Conservation (phyloP, 202 grass and related monocot species). For the Saccharum hybrid region DNA sequence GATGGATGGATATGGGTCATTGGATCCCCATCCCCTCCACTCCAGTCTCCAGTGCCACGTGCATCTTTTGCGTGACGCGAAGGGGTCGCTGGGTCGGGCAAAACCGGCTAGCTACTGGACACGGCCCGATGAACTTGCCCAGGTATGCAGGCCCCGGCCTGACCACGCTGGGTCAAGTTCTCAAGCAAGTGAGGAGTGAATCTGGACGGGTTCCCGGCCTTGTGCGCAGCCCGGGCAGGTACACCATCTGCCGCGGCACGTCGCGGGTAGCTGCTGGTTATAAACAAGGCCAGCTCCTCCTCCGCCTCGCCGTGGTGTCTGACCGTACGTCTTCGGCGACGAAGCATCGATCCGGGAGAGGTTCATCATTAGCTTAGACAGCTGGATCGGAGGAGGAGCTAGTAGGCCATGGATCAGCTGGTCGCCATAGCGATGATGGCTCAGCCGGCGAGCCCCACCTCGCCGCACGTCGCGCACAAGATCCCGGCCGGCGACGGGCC, state of each 20-base stretch:
- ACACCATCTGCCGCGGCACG: not conserved
- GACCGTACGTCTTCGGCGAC: conserved; percentile 17
- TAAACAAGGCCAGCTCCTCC: conserved; percentile 33
- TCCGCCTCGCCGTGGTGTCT: not conserved
- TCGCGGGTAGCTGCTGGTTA: conserved; percentile 5
- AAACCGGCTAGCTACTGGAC: conserved; percentile 38
- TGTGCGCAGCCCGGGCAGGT: conserved; percentile 33
- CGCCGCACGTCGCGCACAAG: conserved; percentile 66
- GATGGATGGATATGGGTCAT: not conserved
- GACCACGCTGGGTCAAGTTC: not conserved
- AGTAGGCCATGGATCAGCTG: conserved; percentile 39
- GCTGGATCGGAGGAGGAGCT: not conserved
- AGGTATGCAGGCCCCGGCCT: conserved; percentile 6
- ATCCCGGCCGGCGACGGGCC: conserved; percentile 87
- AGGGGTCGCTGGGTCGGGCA: not conserved
- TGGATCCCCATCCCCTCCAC: not conserved
- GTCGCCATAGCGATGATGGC: not conserved
- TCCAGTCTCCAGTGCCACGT: conserved; percentile 7
- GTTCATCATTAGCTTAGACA: not conserved
- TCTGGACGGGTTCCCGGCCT: conserved; percentile 44
- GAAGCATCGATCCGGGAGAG: conserved; percentile 4
- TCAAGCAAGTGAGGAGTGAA: conserved; percentile 11
- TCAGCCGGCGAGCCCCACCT: conserved; percentile 39
- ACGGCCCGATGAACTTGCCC: conserved; percentile 51
- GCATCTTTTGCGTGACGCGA: not conserved